Evolutionary conservation across 768 basidiomycete species (phyloP).

Genomic region (Lyophyllum shimeji): DNA sequence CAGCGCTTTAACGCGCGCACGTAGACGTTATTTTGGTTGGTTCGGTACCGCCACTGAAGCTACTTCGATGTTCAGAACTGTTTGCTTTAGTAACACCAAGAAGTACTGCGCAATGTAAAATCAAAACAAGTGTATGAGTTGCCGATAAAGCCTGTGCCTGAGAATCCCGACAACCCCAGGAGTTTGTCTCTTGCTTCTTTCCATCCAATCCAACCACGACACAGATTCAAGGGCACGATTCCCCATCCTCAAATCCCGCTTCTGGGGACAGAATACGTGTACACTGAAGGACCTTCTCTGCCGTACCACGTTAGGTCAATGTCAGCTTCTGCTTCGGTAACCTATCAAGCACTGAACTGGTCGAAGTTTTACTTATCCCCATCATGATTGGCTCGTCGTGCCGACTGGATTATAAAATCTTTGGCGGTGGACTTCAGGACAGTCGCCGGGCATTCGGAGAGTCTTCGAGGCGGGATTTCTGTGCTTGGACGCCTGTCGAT

Average conservation of each 20-base stretch:
- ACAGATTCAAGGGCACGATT: neutral
- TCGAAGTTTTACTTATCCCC: constrained; percentile 1
- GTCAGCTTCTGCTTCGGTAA: constrained; percentile 17
- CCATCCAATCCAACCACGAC: constrained; percentile 4
- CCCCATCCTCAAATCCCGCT: neutral
- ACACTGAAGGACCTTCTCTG: constrained; percentile 2
- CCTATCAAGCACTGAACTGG: constrained; percentile 17
- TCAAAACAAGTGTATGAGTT: constrained; percentile 1
- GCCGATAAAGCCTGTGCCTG: constrained; percentile 15
- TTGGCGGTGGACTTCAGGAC: neutral
- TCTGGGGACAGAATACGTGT: constrained; percentile 4
- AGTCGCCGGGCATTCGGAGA: neutral
- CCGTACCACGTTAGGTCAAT: neutral
- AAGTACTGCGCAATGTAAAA: constrained; percentile 3
- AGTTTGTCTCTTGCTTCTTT: neutral
- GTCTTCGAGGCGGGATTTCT: neutral
- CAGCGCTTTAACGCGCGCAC: neutral
- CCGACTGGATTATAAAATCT: neutral
- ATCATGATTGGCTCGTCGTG: neutral
- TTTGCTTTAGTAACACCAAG: neutral
- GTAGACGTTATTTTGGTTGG: constrained; percentile 4
- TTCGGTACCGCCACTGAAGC: constrained; percentile 12
- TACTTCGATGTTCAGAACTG: neutral
- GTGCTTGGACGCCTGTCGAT: neutral
- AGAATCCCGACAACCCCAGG: constrained; percentile 10